Evolutionary conservation across 140 eudicot genomes (phyloP).

Genomic region (Ambrosia hybrid): DNA sequence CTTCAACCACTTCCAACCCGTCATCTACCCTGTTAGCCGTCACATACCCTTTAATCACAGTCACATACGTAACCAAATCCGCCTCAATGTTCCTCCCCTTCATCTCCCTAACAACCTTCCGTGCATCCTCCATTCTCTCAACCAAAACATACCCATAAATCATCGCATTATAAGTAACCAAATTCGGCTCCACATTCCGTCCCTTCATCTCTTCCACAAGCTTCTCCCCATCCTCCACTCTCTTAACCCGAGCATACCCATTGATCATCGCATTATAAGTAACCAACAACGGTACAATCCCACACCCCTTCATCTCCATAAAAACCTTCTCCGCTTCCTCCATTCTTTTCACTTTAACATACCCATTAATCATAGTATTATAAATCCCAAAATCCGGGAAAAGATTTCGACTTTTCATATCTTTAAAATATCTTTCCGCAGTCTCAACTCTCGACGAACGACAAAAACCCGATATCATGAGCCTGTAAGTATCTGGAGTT

Average conservation of each 20-base stretch:
- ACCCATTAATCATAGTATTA: conserved; percentile 70
- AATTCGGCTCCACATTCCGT: conserved; percentile 7
- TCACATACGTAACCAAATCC: conserved; percentile 34
- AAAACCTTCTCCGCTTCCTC: conserved; percentile 79
- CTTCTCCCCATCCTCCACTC: conserved; percentile 32
- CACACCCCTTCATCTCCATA: conserved; percentile 67
- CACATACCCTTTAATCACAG: conserved; percentile 39
- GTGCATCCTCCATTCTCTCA: conserved; percentile 29
- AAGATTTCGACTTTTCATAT: conserved; percentile 56
- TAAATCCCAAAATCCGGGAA: conserved; percentile 55
- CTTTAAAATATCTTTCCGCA: conserved; percentile 58
- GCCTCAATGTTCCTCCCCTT: conserved; percentile 25
- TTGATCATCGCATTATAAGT: conserved; percentile 77
- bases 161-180: conserved; percentile 30
- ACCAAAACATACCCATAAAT: conserved; percentile 27
- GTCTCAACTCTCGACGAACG: conserved; percentile 50
- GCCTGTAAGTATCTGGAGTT: conserved; percentile 45
- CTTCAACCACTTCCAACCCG: conserved; percentile 61
- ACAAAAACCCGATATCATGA: conserved; percentile 76
- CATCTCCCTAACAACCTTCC: conserved; percentile 31
- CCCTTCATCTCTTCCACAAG: conserved; percentile 33
- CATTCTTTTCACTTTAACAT: conserved; percentile 49
- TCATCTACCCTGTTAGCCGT: conserved; percentile 36
- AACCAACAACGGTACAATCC: conserved; percentile 55
- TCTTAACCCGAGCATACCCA: conserved; percentile 53